These are phyloP conservation scores for Apophysomyces elegans DNA, from an alignment of 371 early-diverging fungal genomes.

Conservation along the genomic window DNA sequence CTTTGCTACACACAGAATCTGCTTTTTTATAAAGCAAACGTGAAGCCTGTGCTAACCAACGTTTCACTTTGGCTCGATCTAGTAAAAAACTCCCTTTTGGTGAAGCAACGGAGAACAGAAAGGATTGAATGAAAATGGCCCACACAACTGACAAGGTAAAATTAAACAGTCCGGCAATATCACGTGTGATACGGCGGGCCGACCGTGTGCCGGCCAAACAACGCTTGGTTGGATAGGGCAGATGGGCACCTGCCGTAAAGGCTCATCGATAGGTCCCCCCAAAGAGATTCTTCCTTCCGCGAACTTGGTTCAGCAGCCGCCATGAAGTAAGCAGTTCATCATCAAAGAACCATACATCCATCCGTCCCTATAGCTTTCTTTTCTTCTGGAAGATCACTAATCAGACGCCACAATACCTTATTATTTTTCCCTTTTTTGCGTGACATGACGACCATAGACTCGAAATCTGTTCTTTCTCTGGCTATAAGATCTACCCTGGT, in stretches of 20 bases:
- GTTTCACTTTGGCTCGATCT: too few species aligned
- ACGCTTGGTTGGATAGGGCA: too few species aligned
- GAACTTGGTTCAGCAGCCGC: slow-evolving; percentile 10
- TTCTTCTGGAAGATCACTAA: neutral
- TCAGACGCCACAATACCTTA: neutral
- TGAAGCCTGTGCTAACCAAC: too few species aligned
- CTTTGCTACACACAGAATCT: too few species aligned
- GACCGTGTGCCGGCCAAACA: too few species aligned
- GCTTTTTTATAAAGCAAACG: too few species aligned
- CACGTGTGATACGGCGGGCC: too few species aligned
- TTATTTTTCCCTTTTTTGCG: neutral
- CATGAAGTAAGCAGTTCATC: slow-evolving; percentile 7
- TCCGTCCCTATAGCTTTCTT: neutral
- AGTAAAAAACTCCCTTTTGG: too few species aligned
- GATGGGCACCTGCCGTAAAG: neutral
- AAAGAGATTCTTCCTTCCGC: slow-evolving; percentile 1
- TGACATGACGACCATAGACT: slow-evolving; percentile 52
- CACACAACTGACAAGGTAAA: too few species aligned
- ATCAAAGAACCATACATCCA: neutral
- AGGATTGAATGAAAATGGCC: too few species aligned
- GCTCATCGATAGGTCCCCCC: neutral
- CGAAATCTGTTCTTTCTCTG: slow-evolving; percentile 95
- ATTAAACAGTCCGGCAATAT: too few species aligned
- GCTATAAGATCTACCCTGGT: slow-evolving; percentile 98
- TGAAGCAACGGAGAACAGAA: too few species aligned